phyloP scores from a whole-genome alignment of 257 asterid species.

The Plantago elongata region DNA sequence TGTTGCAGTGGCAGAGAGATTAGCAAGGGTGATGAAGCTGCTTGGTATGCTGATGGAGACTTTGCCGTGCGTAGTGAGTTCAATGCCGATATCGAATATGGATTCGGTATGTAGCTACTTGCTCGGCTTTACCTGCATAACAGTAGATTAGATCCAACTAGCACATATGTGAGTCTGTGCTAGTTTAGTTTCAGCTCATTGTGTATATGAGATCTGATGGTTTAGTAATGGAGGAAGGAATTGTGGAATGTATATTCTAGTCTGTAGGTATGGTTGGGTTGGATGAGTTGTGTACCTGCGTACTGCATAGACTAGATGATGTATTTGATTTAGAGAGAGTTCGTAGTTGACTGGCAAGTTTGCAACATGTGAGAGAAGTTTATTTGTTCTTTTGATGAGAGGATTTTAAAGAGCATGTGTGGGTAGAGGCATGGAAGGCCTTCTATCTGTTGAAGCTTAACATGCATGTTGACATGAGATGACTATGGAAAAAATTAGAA shows the following conservation, averaged over 20 bases:
- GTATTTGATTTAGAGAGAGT: background rate
- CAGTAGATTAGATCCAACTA: background rate
- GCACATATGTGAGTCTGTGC: no score
- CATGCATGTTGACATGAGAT: background rate
- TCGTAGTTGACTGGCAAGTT: no score
- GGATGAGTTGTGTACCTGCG: background rate
- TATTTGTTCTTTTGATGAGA: no score
- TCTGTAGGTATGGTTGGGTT: background rate
- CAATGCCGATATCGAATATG: slow-evolving; percentile 50
- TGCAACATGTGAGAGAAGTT: no score
- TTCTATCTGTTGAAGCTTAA: slow-evolving; percentile 4
- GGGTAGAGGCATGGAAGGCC: background rate
- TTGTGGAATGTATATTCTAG: no score
- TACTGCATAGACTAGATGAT: background rate
- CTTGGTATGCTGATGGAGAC: slow-evolving; percentile 95
- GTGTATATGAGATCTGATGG: no score
- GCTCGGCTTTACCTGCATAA: background rate
- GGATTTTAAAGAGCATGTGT: background rate
- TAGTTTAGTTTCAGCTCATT: no score
- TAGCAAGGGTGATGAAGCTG: slow-evolving; percentile 71
- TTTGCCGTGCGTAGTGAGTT: slow-evolving; percentile 61
- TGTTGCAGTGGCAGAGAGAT: slow-evolving; percentile 65
- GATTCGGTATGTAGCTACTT: slow-evolving; percentile 44
- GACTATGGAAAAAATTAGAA: background rate
- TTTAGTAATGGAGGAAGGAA: no score